Evolutionary conservation across 768 basidiomycete genomes (phyloP), one percentile per base, ranked within the genome.

Genomic region (Lentinula lateritia): DNA sequence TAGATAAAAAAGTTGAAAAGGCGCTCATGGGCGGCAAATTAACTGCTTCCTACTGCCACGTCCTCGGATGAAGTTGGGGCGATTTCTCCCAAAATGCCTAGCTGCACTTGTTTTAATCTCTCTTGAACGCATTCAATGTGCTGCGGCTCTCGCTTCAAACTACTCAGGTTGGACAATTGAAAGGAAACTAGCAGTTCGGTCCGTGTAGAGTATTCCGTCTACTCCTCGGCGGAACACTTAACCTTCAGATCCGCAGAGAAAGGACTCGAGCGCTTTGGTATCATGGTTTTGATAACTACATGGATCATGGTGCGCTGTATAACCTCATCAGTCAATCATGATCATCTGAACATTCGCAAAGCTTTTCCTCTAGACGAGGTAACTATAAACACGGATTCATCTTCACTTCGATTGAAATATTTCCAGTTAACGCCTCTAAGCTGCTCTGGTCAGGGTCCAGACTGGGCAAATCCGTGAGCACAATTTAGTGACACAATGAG

Each of bases 351-450:
- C 2, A 23, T 10, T 3, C 16, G 16, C 39, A 15, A 64, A 91
- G 91, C 90, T n/a, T 93, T 92, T 67, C 92, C 92, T 18, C 72
- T 89, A 68, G 92, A 93, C 66, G 92, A 93, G 83, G 91, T 92
- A 70, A 61, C 13, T 28, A 20, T 7, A 8, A 15, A 20, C 28
- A 45, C 56, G 10, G 20, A n/a, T 41, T 56, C 38, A 16, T 28
- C 58, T 64, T 66, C 54, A 5, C 28, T 18, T 34, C 34, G 20
- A 34, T 36, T 36, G 48, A 56, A 39, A 61, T 18, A 15, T 18
- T 10, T 43, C 9, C 66, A 98, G 89, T 80, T 98, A n/a, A 85
- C 87, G 7, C 95, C 96, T 0, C 74, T 99, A 32, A 88, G 92
- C 23, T 99, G 96, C 71, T 81, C 80, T 50, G 92, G 91, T 6